Conservation (phyloP, 805 yeast species). For the Cyberlindnera mississippiensis region DNA sequence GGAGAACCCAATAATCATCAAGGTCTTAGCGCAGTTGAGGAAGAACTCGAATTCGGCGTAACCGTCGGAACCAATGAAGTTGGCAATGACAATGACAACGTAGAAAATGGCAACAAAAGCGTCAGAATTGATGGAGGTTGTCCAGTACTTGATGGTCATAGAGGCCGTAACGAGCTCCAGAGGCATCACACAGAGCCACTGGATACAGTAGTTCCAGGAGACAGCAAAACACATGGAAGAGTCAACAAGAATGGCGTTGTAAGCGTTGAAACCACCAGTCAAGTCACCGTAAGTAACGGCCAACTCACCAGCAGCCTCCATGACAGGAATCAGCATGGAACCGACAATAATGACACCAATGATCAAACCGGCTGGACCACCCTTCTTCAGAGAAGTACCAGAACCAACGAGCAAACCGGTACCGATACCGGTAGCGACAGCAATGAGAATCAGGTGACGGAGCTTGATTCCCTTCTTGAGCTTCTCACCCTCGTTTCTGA, state of each 20-base stretch:
- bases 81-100: slow-evolving; percentile 45
- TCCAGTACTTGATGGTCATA: slow-evolving; percentile 48
- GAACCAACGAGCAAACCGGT: slow-evolving; percentile 72
- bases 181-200: slow-evolving; percentile 53
- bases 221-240: slow-evolving; percentile 59
- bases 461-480: slow-evolving; percentile 34
- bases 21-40: slow-evolving; percentile 50
- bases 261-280: slow-evolving; percentile 39
- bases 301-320: slow-evolving; percentile 53
- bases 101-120: slow-evolving; percentile 56
- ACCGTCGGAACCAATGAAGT: slow-evolving; percentile 57
- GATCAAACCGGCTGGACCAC: slow-evolving; percentile 63
- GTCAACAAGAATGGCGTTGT: slow-evolving; percentile 38
- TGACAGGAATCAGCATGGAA: slow-evolving; percentile 54
- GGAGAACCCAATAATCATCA: slow-evolving; percentile 55
- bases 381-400: slow-evolving; percentile 51
- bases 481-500: slow-evolving; percentile 30
- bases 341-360: slow-evolving; percentile 61
- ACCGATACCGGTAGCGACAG: slow-evolving; percentile 73
- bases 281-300: slow-evolving; percentile 38
- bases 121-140: slow-evolving; percentile 40
- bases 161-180: slow-evolving; percentile 54
- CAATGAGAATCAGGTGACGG: slow-evolving; percentile 70
- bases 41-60: slow-evolving; percentile 68
- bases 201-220: slow-evolving; percentile 54